Percentiles rank a stretch among this genome's conserved stretches.
Conservation (phyloP, 495 filamentous ascomycete genomes). For the Tuber magnatum region DNA sequence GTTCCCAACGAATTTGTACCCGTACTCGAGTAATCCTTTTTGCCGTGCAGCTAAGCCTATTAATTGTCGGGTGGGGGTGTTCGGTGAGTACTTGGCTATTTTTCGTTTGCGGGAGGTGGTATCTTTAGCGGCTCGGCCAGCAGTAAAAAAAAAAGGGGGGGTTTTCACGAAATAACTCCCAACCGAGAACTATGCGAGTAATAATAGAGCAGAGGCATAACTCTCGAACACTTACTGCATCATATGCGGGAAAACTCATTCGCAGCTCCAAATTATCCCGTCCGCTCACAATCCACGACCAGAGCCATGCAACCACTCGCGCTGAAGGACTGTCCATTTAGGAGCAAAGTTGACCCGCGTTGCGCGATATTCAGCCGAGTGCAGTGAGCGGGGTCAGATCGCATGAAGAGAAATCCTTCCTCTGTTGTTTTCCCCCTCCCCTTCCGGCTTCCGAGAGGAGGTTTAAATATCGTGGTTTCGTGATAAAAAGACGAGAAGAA, state of each 20-base stretch:
- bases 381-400: not conserved
- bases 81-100: no score
- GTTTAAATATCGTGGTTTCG: not conserved
- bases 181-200: no score
- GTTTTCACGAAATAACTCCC: no score
- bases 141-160: no score
- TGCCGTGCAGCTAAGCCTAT: no score
- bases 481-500: not conserved
- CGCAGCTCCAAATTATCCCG: not conserved
- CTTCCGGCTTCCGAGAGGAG: not conserved
- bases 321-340: not conserved
- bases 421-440: not conserved
- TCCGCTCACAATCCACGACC: not conserved
- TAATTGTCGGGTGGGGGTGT: no score
- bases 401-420: not conserved
- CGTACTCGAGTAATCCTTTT: no score
- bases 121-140: no score
- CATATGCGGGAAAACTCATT: constrained; percentile 3
- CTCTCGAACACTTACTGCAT: constrained; percentile 1
- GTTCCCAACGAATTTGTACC: no score
- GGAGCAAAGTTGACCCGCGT: not conserved
- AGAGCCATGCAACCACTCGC: not conserved
- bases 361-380: not conserved
- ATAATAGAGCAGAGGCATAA: no score
- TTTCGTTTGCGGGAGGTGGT: no score